Evolutionary conservation across 2,329 filamentous ascomycete species (phyloP).

Genomic region (Fusarium armeniacum): DNA sequence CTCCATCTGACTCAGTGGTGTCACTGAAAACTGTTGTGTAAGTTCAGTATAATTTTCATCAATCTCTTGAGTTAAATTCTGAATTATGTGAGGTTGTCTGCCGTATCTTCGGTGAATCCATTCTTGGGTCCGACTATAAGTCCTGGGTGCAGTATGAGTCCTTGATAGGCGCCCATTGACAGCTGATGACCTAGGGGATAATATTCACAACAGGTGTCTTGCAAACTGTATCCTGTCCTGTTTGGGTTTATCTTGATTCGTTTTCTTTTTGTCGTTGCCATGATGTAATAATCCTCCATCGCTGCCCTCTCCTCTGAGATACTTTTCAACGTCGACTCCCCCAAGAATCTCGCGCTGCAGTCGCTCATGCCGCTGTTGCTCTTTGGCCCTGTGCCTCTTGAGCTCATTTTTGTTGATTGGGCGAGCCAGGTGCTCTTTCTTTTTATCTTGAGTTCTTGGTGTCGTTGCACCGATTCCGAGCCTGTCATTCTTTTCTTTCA

Average conservation of each 20-base stretch:
- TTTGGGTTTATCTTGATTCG: neutral
- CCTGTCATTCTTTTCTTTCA: slow-evolving; percentile 78
- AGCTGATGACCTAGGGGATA: neutral
- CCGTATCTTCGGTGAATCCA: neutral
- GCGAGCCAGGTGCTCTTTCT: slow-evolving; percentile 61
- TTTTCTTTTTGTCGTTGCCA: neutral
- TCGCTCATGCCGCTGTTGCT: slow-evolving; percentile 72
- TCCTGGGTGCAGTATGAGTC: slow-evolving; percentile 22
- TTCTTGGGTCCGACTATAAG: neutral
- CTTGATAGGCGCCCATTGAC: slow-evolving; percentile 9
- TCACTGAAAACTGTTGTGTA: neutral
- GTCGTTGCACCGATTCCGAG: slow-evolving; percentile 76
- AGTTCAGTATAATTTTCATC: neutral
- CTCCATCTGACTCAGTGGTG: slow-evolving; percentile 17
- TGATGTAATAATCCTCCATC: slow-evolving; percentile 34
- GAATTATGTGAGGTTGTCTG: neutral
- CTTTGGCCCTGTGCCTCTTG: slow-evolving; percentile 71
- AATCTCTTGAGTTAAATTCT: neutral
- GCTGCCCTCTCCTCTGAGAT: slow-evolving; percentile 67
- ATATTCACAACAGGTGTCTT: neutral
- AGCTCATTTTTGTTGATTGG: slow-evolving; percentile 79
- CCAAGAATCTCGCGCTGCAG: slow-evolving; percentile 80
- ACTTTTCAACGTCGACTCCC: slow-evolving; percentile 80
- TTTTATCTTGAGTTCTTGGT: slow-evolving; percentile 58
- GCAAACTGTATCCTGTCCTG: neutral